phyloP scores from a whole-genome alignment of 1,139 yeast species.

The Casaregolazyma lundiana region DNA sequence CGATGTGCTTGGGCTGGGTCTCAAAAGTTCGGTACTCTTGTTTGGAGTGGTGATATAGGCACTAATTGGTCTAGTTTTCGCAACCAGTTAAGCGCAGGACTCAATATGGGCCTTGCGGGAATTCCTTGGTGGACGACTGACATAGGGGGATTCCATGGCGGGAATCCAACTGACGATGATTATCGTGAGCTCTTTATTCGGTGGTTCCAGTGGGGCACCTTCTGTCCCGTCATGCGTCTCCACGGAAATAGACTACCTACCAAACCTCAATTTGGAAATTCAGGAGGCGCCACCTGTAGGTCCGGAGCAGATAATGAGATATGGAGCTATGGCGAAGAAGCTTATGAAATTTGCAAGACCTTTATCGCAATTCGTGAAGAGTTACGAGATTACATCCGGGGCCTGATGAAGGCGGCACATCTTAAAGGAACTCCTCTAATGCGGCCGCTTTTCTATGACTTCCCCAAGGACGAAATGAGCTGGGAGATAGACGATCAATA shows the following conservation, averaged over 20 bases:
- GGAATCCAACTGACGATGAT: slow-evolving; percentile 14
- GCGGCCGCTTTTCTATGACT: slow-evolving; percentile 36
- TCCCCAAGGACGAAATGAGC: slow-evolving; percentile 30
- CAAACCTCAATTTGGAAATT: slow-evolving; percentile 17
- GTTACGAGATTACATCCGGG: slow-evolving; percentile 16
- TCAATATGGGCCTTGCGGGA: slow-evolving; percentile 20
- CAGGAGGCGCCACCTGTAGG: slow-evolving; percentile 19
- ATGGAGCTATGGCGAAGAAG: slow-evolving; percentile 19
- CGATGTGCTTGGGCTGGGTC: slow-evolving; percentile 22
- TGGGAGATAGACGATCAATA: slow-evolving; percentile 34
- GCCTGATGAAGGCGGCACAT: slow-evolving; percentile 27
- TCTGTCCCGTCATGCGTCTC: slow-evolving; percentile 20
- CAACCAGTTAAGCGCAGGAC: slow-evolving; percentile 17
- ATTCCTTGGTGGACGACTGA: slow-evolving; percentile 23
- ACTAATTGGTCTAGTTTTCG: slow-evolving; percentile 18
- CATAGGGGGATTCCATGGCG: slow-evolving; percentile 21
- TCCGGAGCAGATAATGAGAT: slow-evolving; percentile 21
- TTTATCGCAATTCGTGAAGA: slow-evolving; percentile 16
- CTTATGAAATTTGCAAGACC: slow-evolving; percentile 17
- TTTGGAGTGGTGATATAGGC: slow-evolving; percentile 20
- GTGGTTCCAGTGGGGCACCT: slow-evolving; percentile 21
- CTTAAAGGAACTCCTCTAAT: slow-evolving; percentile 34
- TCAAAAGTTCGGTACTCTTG: slow-evolving; percentile 20
- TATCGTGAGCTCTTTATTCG: slow-evolving; percentile 18
- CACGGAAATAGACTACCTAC: slow-evolving; percentile 17